Conservation (phyloP, 192 early-diverging fungal genomes). For the Coemansia sp. region DNA sequence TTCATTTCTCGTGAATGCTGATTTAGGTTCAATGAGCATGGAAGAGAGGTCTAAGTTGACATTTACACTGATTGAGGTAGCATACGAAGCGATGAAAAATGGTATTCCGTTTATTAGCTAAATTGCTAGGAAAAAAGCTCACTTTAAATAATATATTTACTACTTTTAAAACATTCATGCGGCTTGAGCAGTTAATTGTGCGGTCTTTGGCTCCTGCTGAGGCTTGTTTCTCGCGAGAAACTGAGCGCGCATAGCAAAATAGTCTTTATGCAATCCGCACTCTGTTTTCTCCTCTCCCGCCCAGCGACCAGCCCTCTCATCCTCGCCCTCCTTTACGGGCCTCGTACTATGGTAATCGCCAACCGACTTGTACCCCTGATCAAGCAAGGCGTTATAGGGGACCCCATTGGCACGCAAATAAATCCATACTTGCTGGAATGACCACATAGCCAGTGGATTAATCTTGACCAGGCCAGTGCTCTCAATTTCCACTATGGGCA, state of each 20-base stretch:
- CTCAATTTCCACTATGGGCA: slow-evolving; percentile 84
- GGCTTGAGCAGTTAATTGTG: slow-evolving; percentile 4
- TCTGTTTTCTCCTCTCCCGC: slow-evolving; percentile 84
- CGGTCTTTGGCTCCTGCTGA: slow-evolving; percentile 40
- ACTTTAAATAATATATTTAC: too few relatives aligned
- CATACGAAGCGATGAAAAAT: background rate
- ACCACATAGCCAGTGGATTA: slow-evolving; percentile 91
- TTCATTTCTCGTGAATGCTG: background rate
- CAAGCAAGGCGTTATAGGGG: slow-evolving; percentile 85
- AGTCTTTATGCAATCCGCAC: slow-evolving; percentile 96
- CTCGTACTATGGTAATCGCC: slow-evolving; percentile 92
- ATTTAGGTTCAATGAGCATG: background rate
- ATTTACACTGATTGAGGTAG: background rate
- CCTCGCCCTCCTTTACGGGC: slow-evolving; percentile 61
- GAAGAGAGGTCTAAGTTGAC: background rate
- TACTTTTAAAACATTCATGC: background rate
- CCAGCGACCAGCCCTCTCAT: slow-evolving; percentile 90
- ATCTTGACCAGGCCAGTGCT: slow-evolving; percentile 81
- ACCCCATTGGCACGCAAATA: slow-evolving; percentile 84
- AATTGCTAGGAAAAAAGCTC: background rate
- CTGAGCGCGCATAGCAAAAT: slow-evolving; percentile 84
- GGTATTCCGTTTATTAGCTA: background rate
- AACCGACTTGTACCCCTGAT: slow-evolving; percentile 88
- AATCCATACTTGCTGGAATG: slow-evolving; percentile 82
- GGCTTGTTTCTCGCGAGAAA: slow-evolving; percentile 77